A percentile compares a stretch with the other conserved stretches of the same genome.
Evolutionary conservation across 768 basidiomycete species (phyloP).

Genomic region (Gymnopilus junonius): DNA sequence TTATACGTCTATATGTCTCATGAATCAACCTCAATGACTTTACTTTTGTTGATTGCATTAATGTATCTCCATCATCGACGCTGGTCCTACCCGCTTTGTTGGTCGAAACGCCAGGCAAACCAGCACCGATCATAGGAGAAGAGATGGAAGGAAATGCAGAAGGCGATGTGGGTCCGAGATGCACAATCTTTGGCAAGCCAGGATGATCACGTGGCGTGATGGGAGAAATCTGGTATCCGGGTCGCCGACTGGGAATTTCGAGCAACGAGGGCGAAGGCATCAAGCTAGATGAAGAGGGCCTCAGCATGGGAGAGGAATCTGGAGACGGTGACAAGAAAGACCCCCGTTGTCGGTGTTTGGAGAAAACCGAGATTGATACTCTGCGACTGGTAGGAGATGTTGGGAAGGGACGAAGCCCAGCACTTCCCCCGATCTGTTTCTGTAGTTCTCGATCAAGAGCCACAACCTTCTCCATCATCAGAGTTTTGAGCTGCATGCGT

Average conservation of each 20-base stretch:
- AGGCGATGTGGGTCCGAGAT: slow-evolving; percentile 58
- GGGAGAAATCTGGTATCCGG: slow-evolving; percentile 38
- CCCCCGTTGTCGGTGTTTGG: slow-evolving; percentile 54
- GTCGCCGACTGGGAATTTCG: slow-evolving; percentile 28
- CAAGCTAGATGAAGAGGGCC: slow-evolving; percentile 34
- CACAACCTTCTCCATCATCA: slow-evolving; percentile 67
- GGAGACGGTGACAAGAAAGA: slow-evolving; percentile 47
- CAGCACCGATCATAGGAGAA: slow-evolving; percentile 29
- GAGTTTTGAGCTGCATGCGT: slow-evolving; percentile 64
- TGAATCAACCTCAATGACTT: slow-evolving; percentile 55
- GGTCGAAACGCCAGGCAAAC: slow-evolving; percentile 10
- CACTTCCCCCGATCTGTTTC: slow-evolving; percentile 22
- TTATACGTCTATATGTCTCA: slow-evolving; percentile 63
- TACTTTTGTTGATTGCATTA: slow-evolving; percentile 47
- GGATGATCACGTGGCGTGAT: slow-evolving; percentile 26
- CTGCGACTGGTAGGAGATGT: slow-evolving; percentile 40
- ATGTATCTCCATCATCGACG: slow-evolving; percentile 14
- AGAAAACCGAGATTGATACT: slow-evolving; percentile 56
- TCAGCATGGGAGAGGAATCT: slow-evolving; percentile 46
- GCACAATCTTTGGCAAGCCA: slow-evolving; percentile 56
- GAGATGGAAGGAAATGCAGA: slow-evolving; percentile 36
- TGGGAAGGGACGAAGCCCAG: slow-evolving; percentile 23
- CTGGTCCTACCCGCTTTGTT: slow-evolving; percentile 7
- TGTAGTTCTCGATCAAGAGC: slow-evolving; percentile 57
- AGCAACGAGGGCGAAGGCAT: slow-evolving; percentile 35